Evolutionary conservation across 345 rosid genomes (phyloP), one percentile per base, ranked within the genome.

Genomic region (Corymbia maculata): DNA sequence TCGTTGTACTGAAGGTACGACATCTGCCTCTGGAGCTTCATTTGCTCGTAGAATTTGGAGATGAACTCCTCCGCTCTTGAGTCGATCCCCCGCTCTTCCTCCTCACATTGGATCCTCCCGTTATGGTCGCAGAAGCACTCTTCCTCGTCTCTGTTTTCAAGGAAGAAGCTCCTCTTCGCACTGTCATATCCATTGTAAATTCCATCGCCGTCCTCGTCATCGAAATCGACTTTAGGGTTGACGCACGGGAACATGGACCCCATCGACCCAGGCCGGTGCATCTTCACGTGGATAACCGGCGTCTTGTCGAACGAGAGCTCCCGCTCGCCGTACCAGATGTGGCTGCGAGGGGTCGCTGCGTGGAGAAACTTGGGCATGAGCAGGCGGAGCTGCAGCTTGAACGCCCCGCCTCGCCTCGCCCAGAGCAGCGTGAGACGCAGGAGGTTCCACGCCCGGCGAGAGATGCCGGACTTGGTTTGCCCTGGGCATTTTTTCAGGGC

Each of bases 251-350:
- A 93, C 70, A 61, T 26, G 70, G 12, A 61, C 52, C 97, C 89
- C 95, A 94, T 90, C 57, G 97, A 95, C 52, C 93, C 87, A 0
- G 93, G 97, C 28, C 95, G 91, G 89, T 92, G 90, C 93, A 94
- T 95, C 93, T 93, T 95, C 88, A 92, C 90, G 28, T 94, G 94
- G 91, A 96, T 93, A 52, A 95, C 88, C 15, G 99, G 99, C 0
- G 99, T 96, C 87, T 95, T 91, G 64, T 96, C 98, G 84, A 97
- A 97, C 9, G 99, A 95, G 75, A 96, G 96, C 94, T 97, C 91
- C 6, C 93, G 93, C 89, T 95, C 97, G n/a, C 93, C 91, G 16
- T 92, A 93, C 87, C 87, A 88, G 47, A 89, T 36, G 9, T 88
- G 95, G 86, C 88, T 90, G 17, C 91, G 87, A 15, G 44, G 52